A percentile compares a stretch with the other conserved stretches of the same genome.
Evolutionary conservation across 1,284 basidiomycete species (phyloP).

Genomic region (Puccinia coronata): DNA sequence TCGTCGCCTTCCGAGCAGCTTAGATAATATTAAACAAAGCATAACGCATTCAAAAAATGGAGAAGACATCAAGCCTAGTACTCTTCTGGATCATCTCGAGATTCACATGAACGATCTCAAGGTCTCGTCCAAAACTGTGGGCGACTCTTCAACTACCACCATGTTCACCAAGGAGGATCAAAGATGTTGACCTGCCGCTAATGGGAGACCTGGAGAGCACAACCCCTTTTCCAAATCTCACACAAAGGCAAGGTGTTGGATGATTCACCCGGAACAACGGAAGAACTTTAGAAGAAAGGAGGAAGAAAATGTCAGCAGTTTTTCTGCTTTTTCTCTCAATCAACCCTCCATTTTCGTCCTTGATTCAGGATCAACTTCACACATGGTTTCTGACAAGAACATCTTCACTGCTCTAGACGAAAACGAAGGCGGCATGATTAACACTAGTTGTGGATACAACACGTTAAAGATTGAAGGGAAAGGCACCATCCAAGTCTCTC

Average conservation of each 20-base stretch:
- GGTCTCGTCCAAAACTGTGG: not conserved
- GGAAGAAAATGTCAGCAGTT: not conserved
- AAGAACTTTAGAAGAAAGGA: not conserved
- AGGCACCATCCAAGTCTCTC: not conserved
- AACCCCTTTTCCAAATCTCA: not conserved
- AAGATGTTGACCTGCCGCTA: not conserved
- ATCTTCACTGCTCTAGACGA: not conserved
- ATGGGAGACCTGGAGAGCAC: too few relatives aligned
- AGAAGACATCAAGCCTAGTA: not conserved
- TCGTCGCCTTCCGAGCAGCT: not conserved
- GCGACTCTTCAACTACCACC: not conserved
- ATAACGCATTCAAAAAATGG: constrained; percentile 16
- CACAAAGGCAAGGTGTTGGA: not conserved
- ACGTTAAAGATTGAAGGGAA: constrained; percentile 3
- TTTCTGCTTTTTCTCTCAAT: not conserved
- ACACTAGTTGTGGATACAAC: not conserved
- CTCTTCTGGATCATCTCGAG: not conserved
- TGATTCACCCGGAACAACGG: not conserved
- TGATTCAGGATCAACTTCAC: constrained; percentile 1
- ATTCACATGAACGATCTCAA: constrained; percentile 4
- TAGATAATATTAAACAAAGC: not conserved
- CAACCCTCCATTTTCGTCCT: not conserved
- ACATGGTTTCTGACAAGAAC: constrained; percentile 1
- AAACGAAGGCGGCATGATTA: too few relatives aligned
- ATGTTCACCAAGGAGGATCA: constrained; percentile 1